Base-by-base conservation (phyloP, 75 land plant genomes). In the Pseudotsuga menziesii region DNA sequence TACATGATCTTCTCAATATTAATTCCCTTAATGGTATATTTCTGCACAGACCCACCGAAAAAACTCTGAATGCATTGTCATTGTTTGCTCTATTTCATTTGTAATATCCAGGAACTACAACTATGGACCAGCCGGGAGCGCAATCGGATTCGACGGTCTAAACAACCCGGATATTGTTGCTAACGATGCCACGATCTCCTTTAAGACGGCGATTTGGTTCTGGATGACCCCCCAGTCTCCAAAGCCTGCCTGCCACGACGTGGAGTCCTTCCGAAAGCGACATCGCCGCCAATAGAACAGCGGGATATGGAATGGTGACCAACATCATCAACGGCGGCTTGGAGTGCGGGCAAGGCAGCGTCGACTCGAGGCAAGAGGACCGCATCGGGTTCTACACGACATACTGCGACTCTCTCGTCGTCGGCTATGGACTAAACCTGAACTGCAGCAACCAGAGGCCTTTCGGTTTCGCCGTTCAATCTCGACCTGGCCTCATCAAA, bases 261-360 rank as follows among this genome's bases (percentile, higher is more conserved):
- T n/a, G 90, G 90, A 70, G 13, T 1, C 93, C 93, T 3, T 79
- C 87, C 1, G 64, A n/a, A 1, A 67, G 71, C 2, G 93, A 91
- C 74, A 48, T 5, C 6, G 41, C 75, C 0, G 91, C 85, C 57
- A 71, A 77, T 2, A 26, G 91, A 14, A 54, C 78, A 4, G 85
- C 92, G 6, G 92, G 94, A 55, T 92, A 76, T 36, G 92, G 94
- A 87, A 88, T 77, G 88, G 88, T 52, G 89, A n/a, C n/a, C n/a
- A n/a, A n/a, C n/a, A n/a, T n/a, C n/a, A n/a, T n/a, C n/a, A n/a
- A n/a, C n/a, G n/a, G 91, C 13, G 88, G 85, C 3, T 19, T 82
- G 1, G 94, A 92, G 78, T 92, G 94, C 48, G 86, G 86, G 17
- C 29, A 76, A 2, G 80, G 87, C 58, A 57, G 58, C 58, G 58